Evolutionary conservation across 768 basidiomycete species (phyloP), one percentile per base, ranked within the genome.

Genomic region (Harrya chromipes): DNA sequence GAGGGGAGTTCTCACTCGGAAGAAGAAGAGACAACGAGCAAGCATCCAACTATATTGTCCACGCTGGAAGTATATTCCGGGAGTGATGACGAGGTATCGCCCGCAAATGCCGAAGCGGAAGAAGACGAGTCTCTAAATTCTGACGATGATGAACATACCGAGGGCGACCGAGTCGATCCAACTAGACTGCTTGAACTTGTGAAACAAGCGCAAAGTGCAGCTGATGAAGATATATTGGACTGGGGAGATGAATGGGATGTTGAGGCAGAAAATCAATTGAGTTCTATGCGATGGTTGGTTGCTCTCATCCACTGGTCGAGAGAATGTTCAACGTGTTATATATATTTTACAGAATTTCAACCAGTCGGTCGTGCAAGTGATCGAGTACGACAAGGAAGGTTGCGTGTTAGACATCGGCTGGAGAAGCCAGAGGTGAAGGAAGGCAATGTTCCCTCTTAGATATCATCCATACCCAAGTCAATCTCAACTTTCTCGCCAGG

Each of bases 401-500:
- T 31, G 43, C 12, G 24, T 19, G 21, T 43, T 24, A 33, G 38
- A 56, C 45, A 47, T 43, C 46, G 24, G 48, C 35, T 27, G 10
- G 35, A 47, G 42, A 17, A 14, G 10, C 6, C 27, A 44, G 13
- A 29, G 20, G 26, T 11, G 31, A 47, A 26, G 27, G 21, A 33
- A 42, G n/a, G 17, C 33, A 43, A 12, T 17, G 26, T 24, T 40
- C 24, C 35, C 23, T 46, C 43, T 73, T 70, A 95, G 53, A 94
- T 81, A 68, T 97, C 93, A 67, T 94, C 93, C 84, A 89, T 90
- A 43, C 79, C 81, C 53, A 94, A 78, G 63, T 87, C 81, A 52
- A 94, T 90, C 75, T 92, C 86, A 23, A 99, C 93, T 74, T 97
- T 95, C 74, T 98, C 93, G 48, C 97, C 97, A 2, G 97, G 95